Percentiles rank a stretch among this genome's conserved stretches.
These are phyloP conservation scores for Scleroderma bovista DNA, from an alignment of 768 basidiomycete genomes.

Conservation along the genomic window DNA sequence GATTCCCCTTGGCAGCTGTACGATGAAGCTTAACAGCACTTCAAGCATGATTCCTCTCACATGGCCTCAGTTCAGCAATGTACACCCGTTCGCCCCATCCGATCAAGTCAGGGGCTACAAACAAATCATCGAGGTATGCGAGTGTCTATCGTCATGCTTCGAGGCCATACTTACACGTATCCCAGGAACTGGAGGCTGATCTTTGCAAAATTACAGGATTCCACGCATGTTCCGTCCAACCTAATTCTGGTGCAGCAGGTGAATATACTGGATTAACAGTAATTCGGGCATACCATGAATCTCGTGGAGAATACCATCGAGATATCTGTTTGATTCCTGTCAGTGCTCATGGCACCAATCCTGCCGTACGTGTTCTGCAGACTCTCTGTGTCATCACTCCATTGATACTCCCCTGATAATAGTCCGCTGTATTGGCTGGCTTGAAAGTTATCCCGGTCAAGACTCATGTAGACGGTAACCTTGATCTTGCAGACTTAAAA, in stretches of 20 bases:
- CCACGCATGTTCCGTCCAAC: conserved; percentile 92
- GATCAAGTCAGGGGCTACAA: conserved; percentile 89
- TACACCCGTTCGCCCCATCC: conserved; percentile 90
- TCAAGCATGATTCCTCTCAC: conserved; percentile 97
- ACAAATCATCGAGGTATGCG: conserved; percentile 64
- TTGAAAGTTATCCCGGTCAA: conserved; percentile 96
- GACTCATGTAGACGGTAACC: conserved; percentile 77
- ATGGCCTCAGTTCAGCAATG: conserved; percentile 83
- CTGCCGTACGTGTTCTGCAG: conserved; percentile 59
- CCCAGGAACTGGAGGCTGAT: conserved; percentile 86
- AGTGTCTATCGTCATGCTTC: neutral
- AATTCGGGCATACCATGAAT: conserved; percentile 91
- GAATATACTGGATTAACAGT: conserved; percentile 96
- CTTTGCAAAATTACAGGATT: conserved; percentile 96
- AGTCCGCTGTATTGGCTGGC: conserved; percentile 97
- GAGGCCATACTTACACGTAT: conserved; percentile 3
- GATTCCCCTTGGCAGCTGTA: conserved; percentile 94
- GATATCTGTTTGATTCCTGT: conserved; percentile 92
- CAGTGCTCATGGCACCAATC: conserved; percentile 98
- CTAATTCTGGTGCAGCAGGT: conserved; percentile 97
- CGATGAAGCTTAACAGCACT: conserved; percentile 98
- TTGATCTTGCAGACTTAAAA: conserved; percentile 82
- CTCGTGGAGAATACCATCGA: conserved; percentile 77
- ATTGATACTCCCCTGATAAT: conserved; percentile 12
- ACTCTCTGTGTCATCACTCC: neutral